Percentiles rank a stretch among this genome's conserved stretches.
phyloP scores from a whole-genome alignment of 2,329 filamentous ascomycete species.

The Lasiodiplodia sp. region DNA sequence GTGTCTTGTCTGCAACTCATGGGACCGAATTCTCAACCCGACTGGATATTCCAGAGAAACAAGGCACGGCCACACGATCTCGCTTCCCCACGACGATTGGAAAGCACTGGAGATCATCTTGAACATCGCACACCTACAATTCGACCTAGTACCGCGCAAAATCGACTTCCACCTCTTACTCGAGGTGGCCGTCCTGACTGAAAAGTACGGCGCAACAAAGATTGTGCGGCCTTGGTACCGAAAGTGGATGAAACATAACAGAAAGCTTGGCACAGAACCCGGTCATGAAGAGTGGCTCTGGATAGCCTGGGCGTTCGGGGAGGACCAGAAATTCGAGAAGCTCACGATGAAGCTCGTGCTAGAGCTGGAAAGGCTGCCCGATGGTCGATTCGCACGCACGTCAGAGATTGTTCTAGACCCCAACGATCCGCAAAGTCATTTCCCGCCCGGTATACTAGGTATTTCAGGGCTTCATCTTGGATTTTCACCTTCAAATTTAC shows the following conservation, averaged over 20 bases:
- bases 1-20: neutral
- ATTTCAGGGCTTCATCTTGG: neutral
- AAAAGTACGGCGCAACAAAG: constrained; percentile 28
- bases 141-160: constrained; percentile 5
- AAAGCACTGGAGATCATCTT: constrained; percentile 21
- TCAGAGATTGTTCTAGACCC: neutral
- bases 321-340: neutral
- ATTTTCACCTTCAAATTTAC: neutral
- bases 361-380: neutral
- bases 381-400: neutral
- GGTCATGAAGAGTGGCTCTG: constrained; percentile 6
- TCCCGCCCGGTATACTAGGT: neutral
- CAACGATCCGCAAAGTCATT: neutral
- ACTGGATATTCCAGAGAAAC: neutral
- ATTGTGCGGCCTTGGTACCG: constrained; percentile 8
- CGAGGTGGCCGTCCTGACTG: constrained; percentile 10
- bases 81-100: constrained; percentile 25
- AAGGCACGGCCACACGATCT: neutral
- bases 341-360: neutral
- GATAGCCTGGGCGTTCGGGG: constrained; percentile 15
- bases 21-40: constrained; percentile 3
- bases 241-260: neutral
- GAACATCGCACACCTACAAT: constrained; percentile 26
- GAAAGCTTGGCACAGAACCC: neutral
- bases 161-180: neutral